Conservation (phyloP, 352 stramenopile species). For the Globisporangium canariense region DNA sequence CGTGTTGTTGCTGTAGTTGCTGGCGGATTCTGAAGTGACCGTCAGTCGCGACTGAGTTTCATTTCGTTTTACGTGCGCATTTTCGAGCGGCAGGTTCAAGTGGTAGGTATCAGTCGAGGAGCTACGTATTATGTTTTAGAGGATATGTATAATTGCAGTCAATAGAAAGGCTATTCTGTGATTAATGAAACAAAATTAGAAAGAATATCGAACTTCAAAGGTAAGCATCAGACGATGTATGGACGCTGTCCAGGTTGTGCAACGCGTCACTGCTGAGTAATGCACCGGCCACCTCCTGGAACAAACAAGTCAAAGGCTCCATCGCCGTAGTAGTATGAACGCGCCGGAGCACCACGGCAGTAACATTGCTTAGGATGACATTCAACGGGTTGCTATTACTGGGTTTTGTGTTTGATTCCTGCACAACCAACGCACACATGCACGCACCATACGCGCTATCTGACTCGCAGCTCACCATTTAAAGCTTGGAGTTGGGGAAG, state of each 20-base stretch:
- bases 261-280: background rate
- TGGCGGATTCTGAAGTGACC: background rate
- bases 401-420: background rate
- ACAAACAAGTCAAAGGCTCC: background rate
- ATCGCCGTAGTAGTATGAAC: background rate
- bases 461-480: background rate
- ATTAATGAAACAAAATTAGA: background rate
- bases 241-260: background rate
- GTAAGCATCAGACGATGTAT: background rate
- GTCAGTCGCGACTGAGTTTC: background rate
- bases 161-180: no score
- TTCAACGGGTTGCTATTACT: background rate
- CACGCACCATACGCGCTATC: background rate
- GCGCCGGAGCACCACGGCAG: background rate
- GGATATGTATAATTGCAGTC: background rate
- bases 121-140: background rate
- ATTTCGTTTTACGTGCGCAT: conserved; percentile 3
- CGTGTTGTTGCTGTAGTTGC: background rate
- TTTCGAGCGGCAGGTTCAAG: conserved; percentile 5
- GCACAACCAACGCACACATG: background rate
- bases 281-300: no score
- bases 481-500: conserved; percentile 63
- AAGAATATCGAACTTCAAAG: background rate
- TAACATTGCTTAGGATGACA: background rate
- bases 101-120: background rate